phyloP scores from a whole-genome alignment of 192 early-diverging fungal species.

The Dispira simplex region DNA sequence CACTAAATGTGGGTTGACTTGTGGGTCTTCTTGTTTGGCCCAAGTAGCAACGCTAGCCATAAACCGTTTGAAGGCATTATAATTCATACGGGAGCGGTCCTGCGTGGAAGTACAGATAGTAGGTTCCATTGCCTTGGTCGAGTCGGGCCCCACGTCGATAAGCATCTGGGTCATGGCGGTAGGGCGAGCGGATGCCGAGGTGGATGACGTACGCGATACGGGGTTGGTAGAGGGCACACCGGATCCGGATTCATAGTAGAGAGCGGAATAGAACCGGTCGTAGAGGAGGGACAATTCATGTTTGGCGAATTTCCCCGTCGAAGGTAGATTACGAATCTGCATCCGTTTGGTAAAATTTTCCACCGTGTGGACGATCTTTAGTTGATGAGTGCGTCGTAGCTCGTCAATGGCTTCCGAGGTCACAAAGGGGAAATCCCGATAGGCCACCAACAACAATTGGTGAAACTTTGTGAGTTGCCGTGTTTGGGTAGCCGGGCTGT shows the following conservation, averaged over 20 bases:
- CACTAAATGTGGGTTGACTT: slow-evolving; percentile 13
- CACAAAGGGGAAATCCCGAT: slow-evolving; percentile 76
- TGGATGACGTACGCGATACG: slow-evolving; percentile 9
- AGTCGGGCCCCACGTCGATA: background rate
- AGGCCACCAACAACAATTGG: slow-evolving; percentile 79
- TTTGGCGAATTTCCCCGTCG: slow-evolving; percentile 63
- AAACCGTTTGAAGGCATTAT: slow-evolving; percentile 61
- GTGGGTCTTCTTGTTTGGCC: slow-evolving; percentile 27
- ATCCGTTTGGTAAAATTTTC: slow-evolving; percentile 86
- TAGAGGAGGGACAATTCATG: slow-evolving; percentile 79
- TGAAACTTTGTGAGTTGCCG: slow-evolving; percentile 66
- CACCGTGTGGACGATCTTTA: slow-evolving; percentile 84
- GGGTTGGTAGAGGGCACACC: too few relatives aligned
- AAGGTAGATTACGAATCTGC: slow-evolving; percentile 63
- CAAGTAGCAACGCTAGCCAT: slow-evolving; percentile 51
- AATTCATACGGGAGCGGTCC: slow-evolving; percentile 37
- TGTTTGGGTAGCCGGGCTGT: slow-evolving; percentile 32
- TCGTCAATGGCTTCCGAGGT: slow-evolving; percentile 60
- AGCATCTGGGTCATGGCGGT: background rate
- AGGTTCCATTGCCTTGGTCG: background rate
- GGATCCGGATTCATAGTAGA: slow-evolving; percentile 34
- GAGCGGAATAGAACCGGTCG: slow-evolving; percentile 71
- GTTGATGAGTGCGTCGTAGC: slow-evolving; percentile 66
- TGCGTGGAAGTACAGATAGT: slow-evolving; percentile 13
- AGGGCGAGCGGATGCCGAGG: slow-evolving; percentile 11